phyloP scores from a whole-genome alignment of 148 eudicot species.

The Pharnaceum exiguum region DNA sequence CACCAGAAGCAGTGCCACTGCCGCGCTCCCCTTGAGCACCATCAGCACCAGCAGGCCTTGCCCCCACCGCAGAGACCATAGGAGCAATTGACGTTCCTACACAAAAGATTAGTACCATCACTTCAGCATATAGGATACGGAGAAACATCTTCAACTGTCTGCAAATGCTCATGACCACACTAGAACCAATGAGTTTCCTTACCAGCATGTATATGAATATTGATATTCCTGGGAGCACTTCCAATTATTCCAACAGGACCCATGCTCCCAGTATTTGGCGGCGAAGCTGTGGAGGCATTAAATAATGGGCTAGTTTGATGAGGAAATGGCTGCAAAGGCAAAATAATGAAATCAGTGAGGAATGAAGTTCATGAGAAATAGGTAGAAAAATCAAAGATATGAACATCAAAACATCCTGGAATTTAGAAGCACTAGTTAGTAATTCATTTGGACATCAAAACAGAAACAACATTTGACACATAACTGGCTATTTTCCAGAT shows the following conservation, averaged over 20 bases:
- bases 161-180: neutral
- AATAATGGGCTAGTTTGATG: constrained; percentile 77
- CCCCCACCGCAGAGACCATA: constrained; percentile 50
- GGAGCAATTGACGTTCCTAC: constrained; percentile 40
- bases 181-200: constrained; percentile 8
- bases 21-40: constrained; percentile 43
- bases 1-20: constrained; percentile 38
- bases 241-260: constrained; percentile 68
- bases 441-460: too few species aligned
- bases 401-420: too few species aligned
- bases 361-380: neutral
- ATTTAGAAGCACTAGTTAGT: too few species aligned
- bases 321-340: constrained; percentile 74
- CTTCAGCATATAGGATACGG: neutral
- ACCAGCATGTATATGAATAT: constrained; percentile 96
- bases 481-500: too few species aligned
- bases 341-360: neutral
- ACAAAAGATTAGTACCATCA: constrained; percentile 10
- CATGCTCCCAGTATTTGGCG: constrained; percentile 38
- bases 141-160: neutral
- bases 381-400: too few species aligned
- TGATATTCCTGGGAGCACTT: constrained; percentile 66
- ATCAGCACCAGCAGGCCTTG: constrained; percentile 56
- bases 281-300: constrained; percentile 37
- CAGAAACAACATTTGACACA: too few species aligned